Percentiles rank a stretch among this genome's conserved stretches.
These are phyloP conservation scores for Globisporangium yorkense DNA, from an alignment of 352 stramenopile species.

Conservation along the genomic window DNA sequence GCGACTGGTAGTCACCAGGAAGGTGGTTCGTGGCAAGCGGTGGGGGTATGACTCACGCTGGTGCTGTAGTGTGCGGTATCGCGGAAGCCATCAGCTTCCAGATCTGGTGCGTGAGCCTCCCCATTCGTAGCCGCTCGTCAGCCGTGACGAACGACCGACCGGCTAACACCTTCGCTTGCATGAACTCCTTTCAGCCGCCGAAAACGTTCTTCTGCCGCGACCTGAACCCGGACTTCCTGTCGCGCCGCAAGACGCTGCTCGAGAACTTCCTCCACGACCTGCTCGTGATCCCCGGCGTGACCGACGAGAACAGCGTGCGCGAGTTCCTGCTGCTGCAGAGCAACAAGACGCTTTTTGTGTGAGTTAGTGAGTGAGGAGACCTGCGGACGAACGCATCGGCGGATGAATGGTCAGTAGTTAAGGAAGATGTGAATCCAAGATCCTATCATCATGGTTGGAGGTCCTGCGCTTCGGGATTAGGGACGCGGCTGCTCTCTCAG, in stretches of 20 bases:
- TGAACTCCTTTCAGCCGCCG: constrained; percentile 23
- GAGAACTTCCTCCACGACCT: constrained; percentile 53
- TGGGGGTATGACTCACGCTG: neutral
- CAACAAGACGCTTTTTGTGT: constrained; percentile 60
- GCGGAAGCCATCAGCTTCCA: constrained; percentile 35
- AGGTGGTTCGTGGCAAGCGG: neutral
- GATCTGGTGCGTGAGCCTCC: constrained; percentile 19
- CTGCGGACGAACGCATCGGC: neutral
- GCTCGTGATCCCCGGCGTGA: constrained; percentile 55
- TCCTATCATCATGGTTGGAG: too few relatives aligned
- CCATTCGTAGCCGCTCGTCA: too few relatives aligned
- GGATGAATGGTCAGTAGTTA: constrained; percentile 10
- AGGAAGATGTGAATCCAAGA: neutral
- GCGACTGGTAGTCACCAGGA: too few relatives aligned
- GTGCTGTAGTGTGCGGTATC: constrained; percentile 32
- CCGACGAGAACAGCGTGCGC: constrained; percentile 44
- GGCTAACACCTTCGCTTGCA: neutral
- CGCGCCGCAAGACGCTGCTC: constrained; percentile 41
- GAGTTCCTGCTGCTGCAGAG: constrained; percentile 61
- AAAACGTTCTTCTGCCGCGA: constrained; percentile 74
- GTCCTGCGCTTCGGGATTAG: too few relatives aligned
- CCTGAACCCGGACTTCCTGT: constrained; percentile 64
- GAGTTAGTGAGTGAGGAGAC: neutral
- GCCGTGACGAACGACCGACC: neutral
- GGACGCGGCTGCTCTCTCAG: constrained; percentile 7